phyloP scores from a whole-genome alignment of 2,329 filamentous ascomycete species.

The Aspergillus brunneoviolaceus region DNA sequence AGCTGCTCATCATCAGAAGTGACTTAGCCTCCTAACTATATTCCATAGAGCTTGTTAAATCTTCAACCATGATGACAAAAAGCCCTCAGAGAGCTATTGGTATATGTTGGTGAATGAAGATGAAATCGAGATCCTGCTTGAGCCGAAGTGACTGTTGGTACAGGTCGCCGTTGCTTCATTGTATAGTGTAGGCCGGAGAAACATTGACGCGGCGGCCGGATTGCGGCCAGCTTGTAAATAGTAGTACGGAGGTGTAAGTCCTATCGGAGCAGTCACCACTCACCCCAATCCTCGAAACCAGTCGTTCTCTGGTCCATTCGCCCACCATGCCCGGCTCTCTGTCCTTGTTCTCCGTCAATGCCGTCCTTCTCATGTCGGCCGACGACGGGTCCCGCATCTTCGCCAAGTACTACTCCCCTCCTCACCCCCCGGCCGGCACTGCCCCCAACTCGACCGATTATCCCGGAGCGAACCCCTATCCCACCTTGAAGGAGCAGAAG shows the following conservation, averaged over 20 bases:
- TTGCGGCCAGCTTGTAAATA: conserved; percentile 26
- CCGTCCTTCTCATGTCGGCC: conserved; percentile 73
- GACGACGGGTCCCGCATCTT: conserved; percentile 91
- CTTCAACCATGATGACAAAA: too few relatives aligned
- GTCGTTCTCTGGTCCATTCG: conserved; percentile 11
- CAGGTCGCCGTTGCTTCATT: too few relatives aligned
- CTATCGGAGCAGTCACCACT: conserved; percentile 2
- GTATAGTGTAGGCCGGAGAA: conserved; percentile 19
- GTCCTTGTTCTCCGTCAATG: conserved; percentile 74
- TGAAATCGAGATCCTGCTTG: too few relatives aligned
- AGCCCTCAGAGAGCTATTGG: too few relatives aligned
- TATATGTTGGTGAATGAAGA: too few relatives aligned
- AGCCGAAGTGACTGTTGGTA: too few relatives aligned
- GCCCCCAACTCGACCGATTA: conserved; percentile 58
- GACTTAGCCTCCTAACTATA: too few relatives aligned
- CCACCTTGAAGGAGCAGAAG: conserved; percentile 89
- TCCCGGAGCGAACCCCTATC: conserved; percentile 73
- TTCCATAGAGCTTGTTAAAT: too few relatives aligned
- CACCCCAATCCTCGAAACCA: background rate
- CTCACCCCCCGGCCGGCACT: conserved; percentile 63
- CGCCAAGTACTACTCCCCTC: conserved; percentile 84
- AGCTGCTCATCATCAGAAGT: too few relatives aligned
- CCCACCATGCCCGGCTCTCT: conserved; percentile 69
- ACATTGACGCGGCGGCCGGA: conserved; percentile 23
- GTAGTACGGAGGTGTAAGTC: conserved; percentile 10